These are phyloP conservation scores for Lachnellula hyalina DNA, from an alignment of 2,329 filamentous ascomycete species.

Conservation along the genomic window DNA sequence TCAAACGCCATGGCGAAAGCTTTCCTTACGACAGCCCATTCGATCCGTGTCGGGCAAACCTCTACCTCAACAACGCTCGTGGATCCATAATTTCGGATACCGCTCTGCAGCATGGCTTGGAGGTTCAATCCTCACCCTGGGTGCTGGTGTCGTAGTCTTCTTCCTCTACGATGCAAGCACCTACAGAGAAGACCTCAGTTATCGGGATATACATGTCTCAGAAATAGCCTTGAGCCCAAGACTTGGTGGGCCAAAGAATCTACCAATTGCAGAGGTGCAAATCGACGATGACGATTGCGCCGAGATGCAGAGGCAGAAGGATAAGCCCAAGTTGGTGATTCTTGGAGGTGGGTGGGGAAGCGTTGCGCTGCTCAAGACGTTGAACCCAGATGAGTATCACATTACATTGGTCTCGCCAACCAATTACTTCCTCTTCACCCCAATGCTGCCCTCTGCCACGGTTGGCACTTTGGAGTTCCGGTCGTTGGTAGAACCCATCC, in stretches of 20 bases:
- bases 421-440: constrained; percentile 97
- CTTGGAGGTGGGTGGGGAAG: constrained; percentile 94
- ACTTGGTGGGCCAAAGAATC: constrained; percentile 85
- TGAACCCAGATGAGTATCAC: constrained; percentile 90
- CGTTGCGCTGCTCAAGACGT: constrained; percentile 82
- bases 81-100: constrained; percentile 55
- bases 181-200: constrained; percentile 66
- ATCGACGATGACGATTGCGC: constrained; percentile 84
- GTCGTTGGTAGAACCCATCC: constrained; percentile 87
- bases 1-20: constrained; percentile 11
- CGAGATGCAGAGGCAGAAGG: constrained; percentile 63
- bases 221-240: constrained; percentile 75
- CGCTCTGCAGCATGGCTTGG: constrained; percentile 68
- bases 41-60: constrained; percentile 46
- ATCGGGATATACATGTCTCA: constrained; percentile 75
- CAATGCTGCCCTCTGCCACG: constrained; percentile 94
- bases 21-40: constrained; percentile 9
- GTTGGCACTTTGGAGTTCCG: constrained; percentile 90
- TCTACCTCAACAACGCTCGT: constrained; percentile 44
- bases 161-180: constrained; percentile 93
- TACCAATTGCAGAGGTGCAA: constrained; percentile 82
- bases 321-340: constrained; percentile 90
- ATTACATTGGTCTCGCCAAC: constrained; percentile 90
- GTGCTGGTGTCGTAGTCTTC: constrained; percentile 69
- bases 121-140: constrained; percentile 66